Percentiles rank a stretch among this genome's conserved stretches.
phyloP scores from a whole-genome alignment of 345 rosid genomes.

The Firmiana major region DNA sequence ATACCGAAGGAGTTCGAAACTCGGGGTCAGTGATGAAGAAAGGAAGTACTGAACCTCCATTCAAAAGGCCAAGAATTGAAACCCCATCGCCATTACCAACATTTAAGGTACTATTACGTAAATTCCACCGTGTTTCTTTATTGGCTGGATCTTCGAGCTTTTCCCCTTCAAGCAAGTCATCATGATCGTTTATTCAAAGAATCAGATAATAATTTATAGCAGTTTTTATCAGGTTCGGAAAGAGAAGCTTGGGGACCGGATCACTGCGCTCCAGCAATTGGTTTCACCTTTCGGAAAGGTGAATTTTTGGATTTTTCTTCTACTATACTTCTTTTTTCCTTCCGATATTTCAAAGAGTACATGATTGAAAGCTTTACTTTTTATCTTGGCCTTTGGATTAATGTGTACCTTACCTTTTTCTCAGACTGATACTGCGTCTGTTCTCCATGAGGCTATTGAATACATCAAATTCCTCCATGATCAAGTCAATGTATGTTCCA shows the following conservation, averaged over 20 bases:
- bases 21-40: constrained; percentile 34
- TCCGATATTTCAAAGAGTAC: constrained; percentile 17
- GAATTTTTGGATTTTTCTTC: constrained; percentile 20
- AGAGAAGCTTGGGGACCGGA: constrained; percentile 96
- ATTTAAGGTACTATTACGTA: constrained; percentile 52
- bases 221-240: constrained; percentile 57
- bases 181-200: constrained; percentile 4
- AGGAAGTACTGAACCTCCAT: constrained; percentile 34
- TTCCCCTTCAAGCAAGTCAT: background rate
- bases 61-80: constrained; percentile 65
- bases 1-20: constrained; percentile 40
- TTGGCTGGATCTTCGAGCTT: background rate
- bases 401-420: background rate
- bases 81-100: constrained; percentile 72
- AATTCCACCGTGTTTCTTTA: background rate
- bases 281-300: constrained; percentile 99
- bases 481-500: constrained; percentile 58
- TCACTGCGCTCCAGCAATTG: constrained; percentile 93
- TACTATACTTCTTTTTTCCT: constrained; percentile 10
- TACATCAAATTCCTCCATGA: constrained; percentile 80
- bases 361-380: constrained; percentile 14
- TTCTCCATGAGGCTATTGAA: constrained; percentile 82
- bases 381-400: background rate
- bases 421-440: constrained; percentile 97
- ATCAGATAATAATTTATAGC: constrained; percentile 4